Evolutionary conservation across 192 early-diverging fungal genomes (phyloP).

Genomic region (Chytriomyces sp.): DNA sequence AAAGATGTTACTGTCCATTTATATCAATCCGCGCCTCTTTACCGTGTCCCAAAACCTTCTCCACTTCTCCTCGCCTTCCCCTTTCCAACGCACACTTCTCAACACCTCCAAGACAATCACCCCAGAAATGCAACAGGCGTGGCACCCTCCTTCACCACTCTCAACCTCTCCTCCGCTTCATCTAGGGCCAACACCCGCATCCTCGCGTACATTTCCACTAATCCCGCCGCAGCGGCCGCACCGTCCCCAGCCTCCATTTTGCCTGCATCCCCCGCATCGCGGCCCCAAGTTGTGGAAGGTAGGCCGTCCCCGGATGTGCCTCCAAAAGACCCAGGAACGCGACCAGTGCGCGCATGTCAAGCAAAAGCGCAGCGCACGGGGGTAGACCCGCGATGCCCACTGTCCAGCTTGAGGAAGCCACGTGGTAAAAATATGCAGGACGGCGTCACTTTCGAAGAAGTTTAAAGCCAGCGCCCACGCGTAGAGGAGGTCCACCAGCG

Average conservation of each 20-base stretch:
- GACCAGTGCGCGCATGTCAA: not conserved
- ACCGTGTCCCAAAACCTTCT: conserved; percentile 4
- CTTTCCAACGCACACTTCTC: not conserved
- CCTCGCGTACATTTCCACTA: not conserved
- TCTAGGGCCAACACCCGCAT: not conserved
- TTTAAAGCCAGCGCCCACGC: not conserved
- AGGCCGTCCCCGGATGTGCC: no score
- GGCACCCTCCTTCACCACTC: not conserved
- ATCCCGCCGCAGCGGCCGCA: not conserved
- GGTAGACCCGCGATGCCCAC: not conserved
- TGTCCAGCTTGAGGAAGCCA: not conserved
- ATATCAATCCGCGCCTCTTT: no score
- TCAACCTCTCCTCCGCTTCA: not conserved
- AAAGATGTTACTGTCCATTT: no score
- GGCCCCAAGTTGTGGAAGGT: not conserved
- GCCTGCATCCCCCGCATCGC: not conserved
- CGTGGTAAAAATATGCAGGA: not conserved
- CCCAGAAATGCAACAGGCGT: not conserved
- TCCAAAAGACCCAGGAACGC: not conserved
- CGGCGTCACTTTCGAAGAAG: not conserved
- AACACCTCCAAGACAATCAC: not conserved
- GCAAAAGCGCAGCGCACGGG: not conserved
- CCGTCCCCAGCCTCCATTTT: not conserved
- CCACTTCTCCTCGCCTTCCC: not conserved
- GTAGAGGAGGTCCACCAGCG: no score